Conservation (phyloP, 768 basidiomycete genomes). For the Boletus sp. region DNA sequence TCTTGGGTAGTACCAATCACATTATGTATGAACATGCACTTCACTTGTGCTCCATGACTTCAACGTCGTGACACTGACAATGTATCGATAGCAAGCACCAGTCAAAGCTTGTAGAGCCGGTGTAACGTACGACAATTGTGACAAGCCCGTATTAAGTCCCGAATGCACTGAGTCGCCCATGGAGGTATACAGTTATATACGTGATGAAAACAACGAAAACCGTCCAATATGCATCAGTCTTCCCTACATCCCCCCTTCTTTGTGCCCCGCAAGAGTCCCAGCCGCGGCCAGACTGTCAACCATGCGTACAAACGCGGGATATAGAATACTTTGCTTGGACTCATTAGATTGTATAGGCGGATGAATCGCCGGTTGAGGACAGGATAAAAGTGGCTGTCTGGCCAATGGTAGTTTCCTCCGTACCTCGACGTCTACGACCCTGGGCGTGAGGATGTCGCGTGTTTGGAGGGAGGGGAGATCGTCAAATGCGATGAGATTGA, state of each 20-base stretch:
- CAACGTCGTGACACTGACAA: not conserved
- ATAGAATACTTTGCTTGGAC: conserved; percentile 18
- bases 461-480: conserved; percentile 12
- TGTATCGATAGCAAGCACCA: too few species aligned
- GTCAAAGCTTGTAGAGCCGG: not conserved
- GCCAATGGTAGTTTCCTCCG: not conserved
- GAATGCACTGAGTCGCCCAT: not conserved
- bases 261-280: conserved; percentile 15
- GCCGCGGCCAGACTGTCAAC: conserved; percentile 18
- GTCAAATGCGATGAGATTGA: conserved; percentile 18
- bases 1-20: not conserved
- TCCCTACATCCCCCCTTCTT: not conserved
- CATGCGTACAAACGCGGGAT: conserved; percentile 21
- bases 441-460: not conserved
- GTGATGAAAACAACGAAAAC: not conserved
- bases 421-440: conserved; percentile 12
- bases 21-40: conserved; percentile 2
- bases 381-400: conserved; percentile 15
- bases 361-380: conserved; percentile 19
- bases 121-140: not conserved
- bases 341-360: conserved; percentile 15
- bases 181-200: not conserved
- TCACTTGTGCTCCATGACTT: not conserved
- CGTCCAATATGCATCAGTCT: not conserved
- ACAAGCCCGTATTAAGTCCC: not conserved